Base-by-base conservation (phyloP, 1,284 basidiomycete genomes). In the Tranzscheliella williamsii region DNA sequence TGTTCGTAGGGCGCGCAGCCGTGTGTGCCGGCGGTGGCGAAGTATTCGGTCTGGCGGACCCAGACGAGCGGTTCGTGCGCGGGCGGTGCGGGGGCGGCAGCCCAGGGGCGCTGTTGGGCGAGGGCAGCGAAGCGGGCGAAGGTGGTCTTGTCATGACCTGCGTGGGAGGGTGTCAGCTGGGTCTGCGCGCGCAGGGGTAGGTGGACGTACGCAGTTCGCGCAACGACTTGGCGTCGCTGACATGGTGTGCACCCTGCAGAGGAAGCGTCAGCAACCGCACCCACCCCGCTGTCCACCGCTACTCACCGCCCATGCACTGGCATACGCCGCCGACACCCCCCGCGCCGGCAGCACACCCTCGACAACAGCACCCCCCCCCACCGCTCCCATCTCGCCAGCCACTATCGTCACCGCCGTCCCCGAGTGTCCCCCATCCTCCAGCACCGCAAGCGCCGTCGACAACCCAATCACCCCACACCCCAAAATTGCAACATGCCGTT, bases 21-120 rank as follows among this genome's bases (percentile, higher is more conserved):
- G 24, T 27, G 21, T 13, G 38, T 24, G 15, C 18, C 24, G 9
- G 13, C 9, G 3, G 29, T 16, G 4, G 24, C 23, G 34, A 57
- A 70, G 12, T 54, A 45, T 43, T 72, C 70, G 11, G 51, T 57
- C 44, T 72, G 70, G 31, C 68, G 52, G n/a, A 68, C 68, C 68
- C 68, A 71, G 3, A 62, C 50, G 9, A 33, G 17, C 7, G 31
- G 31, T 7, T 7, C 7, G 7, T 8, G 9, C 17, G 17, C 16
- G 13, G 31, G 8, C 7, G 9, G 9, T 7, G 9, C 31, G 9
- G 31, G 31, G 11, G 8, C 33, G 31, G 30, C 21, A 4, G 21
- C 4, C 50, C 58, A 60, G 5, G 49, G 57, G 6, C 36, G 34
- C 24, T 51, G 23, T 17, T 53, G 39, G 17, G 31, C 37, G 2